Evolutionary conservation across 768 basidiomycete genomes (phyloP).

Genomic region (Hericium alpestre): DNA sequence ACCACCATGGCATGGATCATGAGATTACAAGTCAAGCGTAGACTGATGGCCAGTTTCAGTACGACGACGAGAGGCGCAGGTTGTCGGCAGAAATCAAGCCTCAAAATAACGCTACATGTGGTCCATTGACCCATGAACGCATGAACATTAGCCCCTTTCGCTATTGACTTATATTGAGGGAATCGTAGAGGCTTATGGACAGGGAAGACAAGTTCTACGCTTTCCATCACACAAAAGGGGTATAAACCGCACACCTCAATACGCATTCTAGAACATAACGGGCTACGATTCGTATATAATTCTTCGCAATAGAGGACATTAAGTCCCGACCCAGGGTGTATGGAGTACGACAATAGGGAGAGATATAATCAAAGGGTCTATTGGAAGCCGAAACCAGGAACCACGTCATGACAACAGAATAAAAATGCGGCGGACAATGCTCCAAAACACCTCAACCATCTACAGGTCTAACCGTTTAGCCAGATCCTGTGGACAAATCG

Average conservation of each 20-base stretch:
- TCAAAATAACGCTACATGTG: not conserved
- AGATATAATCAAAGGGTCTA: conserved; percentile 26
- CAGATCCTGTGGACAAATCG: conserved; percentile 24
- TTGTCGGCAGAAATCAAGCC: too few relatives aligned
- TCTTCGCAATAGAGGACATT: conserved; percentile 4
- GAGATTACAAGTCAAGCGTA: not conserved
- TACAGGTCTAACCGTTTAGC: conserved; percentile 23
- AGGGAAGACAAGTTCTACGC: too few relatives aligned
- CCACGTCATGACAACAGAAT: conserved; percentile 16
- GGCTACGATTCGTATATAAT: not conserved
- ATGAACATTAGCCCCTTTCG: not conserved
- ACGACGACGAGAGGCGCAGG: not conserved
- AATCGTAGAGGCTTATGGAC: too few relatives aligned
- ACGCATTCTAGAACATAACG: not conserved
- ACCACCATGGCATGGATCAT: not conserved
- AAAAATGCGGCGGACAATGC: conserved; percentile 19
- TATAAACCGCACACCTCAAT: not conserved
- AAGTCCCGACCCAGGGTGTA: conserved; percentile 13
- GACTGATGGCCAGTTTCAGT: not conserved
- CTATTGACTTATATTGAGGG: not conserved
- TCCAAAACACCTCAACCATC: conserved; percentile 7
- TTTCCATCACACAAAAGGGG: too few relatives aligned
- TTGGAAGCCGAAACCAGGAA: conserved; percentile 19
- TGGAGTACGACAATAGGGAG: conserved; percentile 13
- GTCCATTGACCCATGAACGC: not conserved